These are phyloP conservation scores for Phialemonium atrogriseum DNA, from an alignment of 2,329 filamentous ascomycete genomes.

Conservation along the genomic window DNA sequence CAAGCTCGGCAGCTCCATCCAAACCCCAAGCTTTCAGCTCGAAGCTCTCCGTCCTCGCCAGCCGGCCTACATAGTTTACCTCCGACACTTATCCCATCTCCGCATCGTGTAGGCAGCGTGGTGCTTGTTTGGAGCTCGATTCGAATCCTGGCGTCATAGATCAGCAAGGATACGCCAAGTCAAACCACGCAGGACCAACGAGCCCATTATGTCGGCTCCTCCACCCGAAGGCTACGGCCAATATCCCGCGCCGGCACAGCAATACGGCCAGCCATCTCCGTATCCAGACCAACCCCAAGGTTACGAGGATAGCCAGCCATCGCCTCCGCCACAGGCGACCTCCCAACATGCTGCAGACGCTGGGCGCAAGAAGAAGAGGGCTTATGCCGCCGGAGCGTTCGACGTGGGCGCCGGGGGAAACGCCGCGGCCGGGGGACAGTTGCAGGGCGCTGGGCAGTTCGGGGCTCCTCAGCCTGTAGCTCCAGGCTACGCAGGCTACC, in stretches of 20 bases:
- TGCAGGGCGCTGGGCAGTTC: conserved; percentile 33
- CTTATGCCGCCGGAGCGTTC: conserved; percentile 90
- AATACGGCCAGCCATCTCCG: conserved; percentile 28
- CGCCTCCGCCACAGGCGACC: conserved; percentile 22
- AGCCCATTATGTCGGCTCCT: conserved; percentile 46
- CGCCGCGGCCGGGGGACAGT: conserved; percentile 46
- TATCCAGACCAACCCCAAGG: conserved; percentile 29
- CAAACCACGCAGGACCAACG: too few relatives aligned
- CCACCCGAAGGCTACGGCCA: conserved; percentile 48
- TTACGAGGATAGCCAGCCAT: conserved; percentile 30
- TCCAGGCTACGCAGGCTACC: conserved; percentile 52
- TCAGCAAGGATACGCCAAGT: conserved; percentile 10
- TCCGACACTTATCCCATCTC: too few relatives aligned
- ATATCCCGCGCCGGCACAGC: conserved; percentile 29
- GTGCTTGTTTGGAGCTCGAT: too few relatives aligned
- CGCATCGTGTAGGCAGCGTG: too few relatives aligned
- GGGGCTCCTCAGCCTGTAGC: conserved; percentile 32
- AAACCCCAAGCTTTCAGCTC: too few relatives aligned
- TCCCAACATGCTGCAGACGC: conserved; percentile 29
- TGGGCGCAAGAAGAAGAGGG: conserved; percentile 80
- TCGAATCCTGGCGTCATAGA: too few relatives aligned
- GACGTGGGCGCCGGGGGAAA: conserved; percentile 87
- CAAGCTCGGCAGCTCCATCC: too few relatives aligned
- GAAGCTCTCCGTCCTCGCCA: too few relatives aligned
- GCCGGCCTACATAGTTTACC: too few relatives aligned